A percentile compares a stretch with the other conserved stretches of the same genome.
Evolutionary conservation across 2,329 filamentous ascomycete genomes (phyloP).

Genomic region (Fonsecaea pedrosoi): DNA sequence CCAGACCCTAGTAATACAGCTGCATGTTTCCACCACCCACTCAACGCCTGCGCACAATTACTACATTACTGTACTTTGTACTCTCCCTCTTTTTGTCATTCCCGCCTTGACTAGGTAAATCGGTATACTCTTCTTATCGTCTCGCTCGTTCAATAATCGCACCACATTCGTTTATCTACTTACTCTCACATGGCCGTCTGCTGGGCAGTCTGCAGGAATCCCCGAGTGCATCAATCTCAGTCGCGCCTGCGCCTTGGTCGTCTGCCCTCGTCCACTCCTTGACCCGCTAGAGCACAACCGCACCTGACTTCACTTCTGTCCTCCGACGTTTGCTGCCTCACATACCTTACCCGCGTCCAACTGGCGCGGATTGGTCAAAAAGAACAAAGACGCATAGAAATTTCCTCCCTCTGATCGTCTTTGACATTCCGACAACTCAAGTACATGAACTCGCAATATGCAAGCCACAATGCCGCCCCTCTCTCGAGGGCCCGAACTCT

Average conservation of each 20-base stretch:
- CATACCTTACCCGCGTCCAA: slow-evolving; percentile 10
- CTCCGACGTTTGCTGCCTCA: slow-evolving; percentile 34
- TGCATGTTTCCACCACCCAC: slow-evolving; percentile 15
- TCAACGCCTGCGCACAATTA: slow-evolving; percentile 3
- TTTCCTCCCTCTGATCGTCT: neutral
- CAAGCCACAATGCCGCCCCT: slow-evolving; percentile 34
- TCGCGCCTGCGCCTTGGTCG: slow-evolving; percentile 29
- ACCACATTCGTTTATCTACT: slow-evolving; percentile 26
- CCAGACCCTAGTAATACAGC: neutral
- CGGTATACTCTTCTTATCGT: neutral
- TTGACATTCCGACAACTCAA: slow-evolving; percentile 1
- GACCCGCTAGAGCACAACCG: slow-evolving; percentile 13
- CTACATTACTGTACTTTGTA: too few relatives aligned
- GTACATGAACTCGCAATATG: slow-evolving; percentile 25
- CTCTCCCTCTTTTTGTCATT: slow-evolving; percentile 9
- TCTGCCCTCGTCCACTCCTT: slow-evolving; percentile 28
- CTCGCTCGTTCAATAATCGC: neutral
- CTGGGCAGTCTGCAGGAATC: slow-evolving; percentile 29
- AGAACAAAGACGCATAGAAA: neutral
- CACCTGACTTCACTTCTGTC: slow-evolving; percentile 12
- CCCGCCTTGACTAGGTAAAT: neutral
- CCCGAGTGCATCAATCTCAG: slow-evolving; percentile 15
- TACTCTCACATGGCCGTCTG: slow-evolving; percentile 26
- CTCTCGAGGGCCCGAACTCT: slow-evolving; percentile 53
- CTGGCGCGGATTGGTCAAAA: slow-evolving; percentile 5